Evolutionary conservation across 306 rosid genomes (phyloP).

Genomic region (Trifolium fragiferum): DNA sequence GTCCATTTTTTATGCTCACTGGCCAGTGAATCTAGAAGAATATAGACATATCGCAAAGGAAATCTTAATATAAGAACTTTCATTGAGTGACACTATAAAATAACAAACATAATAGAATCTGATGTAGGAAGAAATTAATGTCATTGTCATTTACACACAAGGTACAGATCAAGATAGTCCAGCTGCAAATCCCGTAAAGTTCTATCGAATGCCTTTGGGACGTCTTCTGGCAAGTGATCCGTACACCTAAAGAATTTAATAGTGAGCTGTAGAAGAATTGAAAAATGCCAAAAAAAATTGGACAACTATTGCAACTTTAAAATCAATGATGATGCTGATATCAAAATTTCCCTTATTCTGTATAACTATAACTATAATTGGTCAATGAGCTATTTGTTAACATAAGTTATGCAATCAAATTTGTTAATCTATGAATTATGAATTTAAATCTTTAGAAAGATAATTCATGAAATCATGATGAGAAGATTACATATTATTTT

Average conservation of each 20-base stretch:
- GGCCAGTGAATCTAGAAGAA: slow-evolving; percentile 69
- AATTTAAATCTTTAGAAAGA: neutral
- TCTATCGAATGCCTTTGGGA: slow-evolving; percentile 55
- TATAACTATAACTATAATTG: no score
- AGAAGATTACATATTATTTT: neutral
- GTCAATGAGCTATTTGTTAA: no score
- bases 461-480: slow-evolving; percentile 16
- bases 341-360: no score
- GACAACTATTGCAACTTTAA: no score
- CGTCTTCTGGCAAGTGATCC: slow-evolving; percentile 62
- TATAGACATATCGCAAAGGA: neutral
- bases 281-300: no score
- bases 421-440: neutral
- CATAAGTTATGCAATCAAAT: neutral
- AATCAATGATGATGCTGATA: no score
- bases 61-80: slow-evolving; percentile 8
- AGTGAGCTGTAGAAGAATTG: neutral
- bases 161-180: slow-evolving; percentile 68
- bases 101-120: slow-evolving; percentile 16
- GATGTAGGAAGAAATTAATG: slow-evolving; percentile 16
- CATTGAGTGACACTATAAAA: neutral
- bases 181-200: slow-evolving; percentile 61
- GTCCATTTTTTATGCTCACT: slow-evolving; percentile 57
- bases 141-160: slow-evolving; percentile 39
- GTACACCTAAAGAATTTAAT: slow-evolving; percentile 47